Base-by-base conservation (phyloP, 768 basidiomycete species). In the Termitomyces titanicus region DNA sequence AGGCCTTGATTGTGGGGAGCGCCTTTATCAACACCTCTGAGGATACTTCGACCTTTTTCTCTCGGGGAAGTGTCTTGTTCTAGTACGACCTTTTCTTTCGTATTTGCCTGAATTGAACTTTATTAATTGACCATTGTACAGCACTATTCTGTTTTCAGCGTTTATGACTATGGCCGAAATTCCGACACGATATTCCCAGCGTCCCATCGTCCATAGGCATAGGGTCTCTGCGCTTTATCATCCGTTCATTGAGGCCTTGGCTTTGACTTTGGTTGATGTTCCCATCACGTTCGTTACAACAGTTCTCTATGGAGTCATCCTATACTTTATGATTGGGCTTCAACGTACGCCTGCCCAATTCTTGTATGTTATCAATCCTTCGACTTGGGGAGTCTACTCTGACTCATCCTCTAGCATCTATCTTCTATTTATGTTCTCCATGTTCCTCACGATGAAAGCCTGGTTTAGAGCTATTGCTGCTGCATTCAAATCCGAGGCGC, bases 61-160 rank as follows among this genome's bases (percentile, higher is more conserved):
- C 86, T n/a, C 81, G 90, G 13, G 89, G 88, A 38, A 84, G 89
- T 69, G 76, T 87, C n/a, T 73, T 93, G 17, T 92, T 88, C 78
- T 89, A 90, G 80, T 86, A 67, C 27, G 80, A 68, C 24, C 6
- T 38, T 17, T 27, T 29, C 6, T 38, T 45, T 44, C 6, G 0
- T 4, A 25, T 4, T 15, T n/a, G n/a, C n/a, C n/a, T n/a, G n/a
- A n/a, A n/a, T n/a, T n/a, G n/a, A n/a, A n/a, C 5, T n/a, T 39
- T 44, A 18, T 57, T 56, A 10, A 53, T 18, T 39, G 15, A 52
- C 35, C 15, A 12, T 13, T 38, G 24, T 33, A 15, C 35, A 64
- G 64, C 34, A 54, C 62, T 9, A 9, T 56, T 20, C 45, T 50
- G 8, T 55, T 53, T 33, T 43, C 54, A 43, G 51, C 59, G 8